A percentile compares a stretch with the other conserved stretches of the same genome.
These are phyloP conservation scores for Vitis riparia DNA, from an alignment of 164 flowering plant species.

Conservation along the genomic window DNA sequence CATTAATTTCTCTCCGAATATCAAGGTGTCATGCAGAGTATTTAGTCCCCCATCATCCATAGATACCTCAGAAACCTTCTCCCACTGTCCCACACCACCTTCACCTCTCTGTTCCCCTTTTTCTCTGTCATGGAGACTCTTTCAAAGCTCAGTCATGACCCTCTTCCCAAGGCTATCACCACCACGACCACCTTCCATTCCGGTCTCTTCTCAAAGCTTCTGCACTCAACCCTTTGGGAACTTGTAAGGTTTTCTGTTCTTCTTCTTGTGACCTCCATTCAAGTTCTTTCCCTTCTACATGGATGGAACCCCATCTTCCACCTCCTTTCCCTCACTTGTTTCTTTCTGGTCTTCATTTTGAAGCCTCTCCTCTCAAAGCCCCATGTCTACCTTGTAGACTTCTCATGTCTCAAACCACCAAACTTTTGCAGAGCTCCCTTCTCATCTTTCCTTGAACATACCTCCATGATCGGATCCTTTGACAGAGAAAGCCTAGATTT, in stretches of 20 bases:
- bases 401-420: constrained; percentile 66
- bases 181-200: not conserved
- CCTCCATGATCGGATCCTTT: constrained; percentile 29
- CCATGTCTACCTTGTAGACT: constrained; percentile 57
- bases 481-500: constrained; percentile 46
- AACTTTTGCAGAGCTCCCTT: constrained; percentile 49
- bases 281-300: constrained; percentile 20
- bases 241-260: constrained; percentile 14
- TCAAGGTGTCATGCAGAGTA: too few relatives aligned
- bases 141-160: constrained; percentile 11
- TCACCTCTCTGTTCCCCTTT: not conserved
- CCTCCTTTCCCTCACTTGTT: constrained; percentile 8
- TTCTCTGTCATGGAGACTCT: constrained; percentile 15
- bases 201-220: constrained; percentile 11
- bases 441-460: constrained; percentile 51
- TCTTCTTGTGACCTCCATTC: constrained; percentile 15
- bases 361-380: constrained; percentile 23
- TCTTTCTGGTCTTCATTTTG: constrained; percentile 19
- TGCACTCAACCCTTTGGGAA: constrained; percentile 10
- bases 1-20: too few relatives aligned
- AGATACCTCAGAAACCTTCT: not conserved
- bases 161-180: not conserved
- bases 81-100: not conserved
- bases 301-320: constrained; percentile 28
- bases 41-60: not conserved